phyloP scores from a whole-genome alignment of 2,329 filamentous ascomycete species.

The Colletotrichum graminicola region DNA sequence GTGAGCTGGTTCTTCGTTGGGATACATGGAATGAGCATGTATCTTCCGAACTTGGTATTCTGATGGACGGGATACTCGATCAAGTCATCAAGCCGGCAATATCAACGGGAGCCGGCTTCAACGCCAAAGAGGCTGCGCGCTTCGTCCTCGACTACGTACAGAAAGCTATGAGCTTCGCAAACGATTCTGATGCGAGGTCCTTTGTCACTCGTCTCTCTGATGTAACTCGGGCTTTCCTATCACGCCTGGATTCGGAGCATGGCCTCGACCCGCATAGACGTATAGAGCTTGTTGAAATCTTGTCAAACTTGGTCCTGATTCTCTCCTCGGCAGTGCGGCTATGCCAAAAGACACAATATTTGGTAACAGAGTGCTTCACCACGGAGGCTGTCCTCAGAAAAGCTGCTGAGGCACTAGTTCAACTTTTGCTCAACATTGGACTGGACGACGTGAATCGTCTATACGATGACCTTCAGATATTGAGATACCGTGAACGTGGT shows the following conservation, averaged over 20 bases:
- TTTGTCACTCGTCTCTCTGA: slow-evolving; percentile 61
- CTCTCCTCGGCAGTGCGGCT: slow-evolving; percentile 53
- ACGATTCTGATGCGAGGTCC: slow-evolving; percentile 51
- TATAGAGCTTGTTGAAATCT: slow-evolving; percentile 52
- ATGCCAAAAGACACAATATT: slow-evolving; percentile 52
- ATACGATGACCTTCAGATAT: slow-evolving; percentile 62
- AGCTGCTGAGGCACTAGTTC: slow-evolving; percentile 54
- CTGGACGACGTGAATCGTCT: slow-evolving; percentile 57
- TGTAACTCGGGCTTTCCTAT: slow-evolving; percentile 55
- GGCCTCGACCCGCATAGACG: slow-evolving; percentile 42
- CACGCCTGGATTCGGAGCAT: slow-evolving; percentile 47
- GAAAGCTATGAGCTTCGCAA: slow-evolving; percentile 55
- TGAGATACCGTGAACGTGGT: slow-evolving; percentile 62
- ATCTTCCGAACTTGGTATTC: slow-evolving; percentile 72
- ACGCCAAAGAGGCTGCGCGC: slow-evolving; percentile 45
- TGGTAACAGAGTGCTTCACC: slow-evolving; percentile 54
- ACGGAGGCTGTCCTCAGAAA: slow-evolving; percentile 63
- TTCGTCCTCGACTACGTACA: slow-evolving; percentile 65
- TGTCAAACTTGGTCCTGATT: slow-evolving; percentile 54
- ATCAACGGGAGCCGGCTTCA: slow-evolving; percentile 27
- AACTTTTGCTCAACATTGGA: slow-evolving; percentile 57
- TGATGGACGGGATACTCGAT: slow-evolving; percentile 70
- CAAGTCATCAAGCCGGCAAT: slow-evolving; percentile 47
- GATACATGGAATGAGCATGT: slow-evolving; percentile 67
- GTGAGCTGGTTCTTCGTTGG: slow-evolving; percentile 65